phyloP scores from a whole-genome alignment of 1,284 basidiomycete genomes.

The Rhodotorula sp. region DNA sequence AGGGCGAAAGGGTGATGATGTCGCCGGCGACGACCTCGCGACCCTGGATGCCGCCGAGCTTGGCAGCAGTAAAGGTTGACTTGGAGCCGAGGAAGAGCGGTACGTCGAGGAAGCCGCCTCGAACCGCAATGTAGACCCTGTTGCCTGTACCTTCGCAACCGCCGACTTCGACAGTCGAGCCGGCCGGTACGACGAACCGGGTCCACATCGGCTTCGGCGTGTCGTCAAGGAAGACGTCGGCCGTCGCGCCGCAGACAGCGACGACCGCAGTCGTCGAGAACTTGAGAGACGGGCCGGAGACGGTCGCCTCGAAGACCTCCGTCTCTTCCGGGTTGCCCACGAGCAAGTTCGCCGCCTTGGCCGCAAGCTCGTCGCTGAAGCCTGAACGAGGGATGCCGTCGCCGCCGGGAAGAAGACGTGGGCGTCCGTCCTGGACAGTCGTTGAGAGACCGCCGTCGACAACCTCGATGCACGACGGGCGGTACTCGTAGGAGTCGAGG shows the following conservation, averaged over 20 bases:
- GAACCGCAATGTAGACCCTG: constrained; percentile 60
- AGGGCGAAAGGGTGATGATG: constrained; percentile 52
- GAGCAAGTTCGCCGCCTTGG: constrained; percentile 60
- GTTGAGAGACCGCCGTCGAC: constrained; percentile 60
- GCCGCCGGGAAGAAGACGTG: constrained; percentile 54
- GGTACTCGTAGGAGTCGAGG: constrained; percentile 52
- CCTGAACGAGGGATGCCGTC: constrained; percentile 67
- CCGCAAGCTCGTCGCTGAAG: constrained; percentile 63
- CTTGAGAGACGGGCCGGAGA: constrained; percentile 50
- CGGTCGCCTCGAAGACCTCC: constrained; percentile 61
- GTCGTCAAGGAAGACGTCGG: constrained; percentile 54
- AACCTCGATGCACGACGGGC: constrained; percentile 57
- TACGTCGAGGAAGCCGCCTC: constrained; percentile 62
- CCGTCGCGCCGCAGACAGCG: constrained; percentile 59
- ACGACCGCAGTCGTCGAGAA: constrained; percentile 59
- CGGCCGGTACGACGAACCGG: constrained; percentile 54
- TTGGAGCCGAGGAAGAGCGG: constrained; percentile 58
- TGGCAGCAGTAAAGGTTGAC: constrained; percentile 45
- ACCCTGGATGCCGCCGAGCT: constrained; percentile 50
- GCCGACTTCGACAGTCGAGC: constrained; percentile 54
- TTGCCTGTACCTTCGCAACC: constrained; percentile 51
- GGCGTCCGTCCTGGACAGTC: constrained; percentile 62
- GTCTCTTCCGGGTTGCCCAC: constrained; percentile 58
- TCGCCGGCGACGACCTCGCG: constrained; percentile 54
- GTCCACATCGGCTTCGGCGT: constrained; percentile 55